These are phyloP conservation scores for Lithohypha guttulata DNA, from an alignment of 2,329 filamentous ascomycete species.

Conservation along the genomic window DNA sequence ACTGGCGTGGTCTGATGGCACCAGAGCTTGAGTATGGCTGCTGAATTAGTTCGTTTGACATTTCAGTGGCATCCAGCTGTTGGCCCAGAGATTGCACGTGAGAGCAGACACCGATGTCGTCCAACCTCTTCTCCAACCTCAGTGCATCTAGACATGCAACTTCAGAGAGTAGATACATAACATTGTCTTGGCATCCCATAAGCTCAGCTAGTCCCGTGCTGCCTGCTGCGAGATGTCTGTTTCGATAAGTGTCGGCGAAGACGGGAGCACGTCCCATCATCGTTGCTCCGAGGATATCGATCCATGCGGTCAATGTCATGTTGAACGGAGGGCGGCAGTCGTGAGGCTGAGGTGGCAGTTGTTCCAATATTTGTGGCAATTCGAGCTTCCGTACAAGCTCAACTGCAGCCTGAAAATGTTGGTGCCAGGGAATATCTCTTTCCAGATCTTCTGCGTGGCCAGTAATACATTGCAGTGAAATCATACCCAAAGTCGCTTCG, in stretches of 20 bases:
- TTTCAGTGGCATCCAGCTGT: constrained; percentile 74
- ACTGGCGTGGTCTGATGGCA: constrained; percentile 67
- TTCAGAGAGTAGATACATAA: constrained; percentile 97
- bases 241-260: constrained; percentile 90
- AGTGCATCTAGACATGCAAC: constrained; percentile 91
- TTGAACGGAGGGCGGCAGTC: constrained; percentile 66
- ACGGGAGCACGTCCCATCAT: constrained; percentile 78
- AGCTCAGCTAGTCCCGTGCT: constrained; percentile 73
- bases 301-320: constrained; percentile 91
- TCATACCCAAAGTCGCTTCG: constrained; percentile 86
- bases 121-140: constrained; percentile 65
- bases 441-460: constrained; percentile 70
- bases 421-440: constrained; percentile 90
- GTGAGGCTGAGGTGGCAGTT: constrained; percentile 39
- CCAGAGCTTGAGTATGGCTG: constrained; percentile 52
- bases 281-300: constrained; percentile 89
- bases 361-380: constrained; percentile 54
- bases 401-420: constrained; percentile 87
- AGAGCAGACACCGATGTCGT: constrained; percentile 74
- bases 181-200: constrained; percentile 93
- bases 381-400: constrained; percentile 77
- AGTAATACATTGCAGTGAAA: constrained; percentile 90
- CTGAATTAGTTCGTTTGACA: constrained; percentile 47
- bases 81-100: constrained; percentile 81
- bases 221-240: constrained; percentile 64